Base-by-base conservation (phyloP, 2,329 filamentous ascomycete genomes). In the Cryphonectria nitschkei region DNA sequence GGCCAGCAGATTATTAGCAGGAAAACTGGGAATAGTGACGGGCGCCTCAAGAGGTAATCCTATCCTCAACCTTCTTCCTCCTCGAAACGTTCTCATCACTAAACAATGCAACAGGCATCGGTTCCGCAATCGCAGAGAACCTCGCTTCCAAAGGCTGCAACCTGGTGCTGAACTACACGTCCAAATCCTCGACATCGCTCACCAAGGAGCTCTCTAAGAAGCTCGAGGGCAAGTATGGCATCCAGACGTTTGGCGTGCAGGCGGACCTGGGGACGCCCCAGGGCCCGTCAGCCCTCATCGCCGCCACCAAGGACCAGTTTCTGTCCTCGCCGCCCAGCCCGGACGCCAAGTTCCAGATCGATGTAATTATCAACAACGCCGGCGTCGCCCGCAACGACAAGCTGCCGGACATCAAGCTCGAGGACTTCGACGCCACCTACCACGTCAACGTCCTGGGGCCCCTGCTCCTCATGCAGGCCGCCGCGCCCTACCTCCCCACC, bases 341-440 rank as follows among this genome's bases (percentile, higher is more conserved):
- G 7, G 78, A 81, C 71, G 83, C 84, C 69, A 72, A 66, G 8
- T 88, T 94, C 78, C 88, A 91, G 76, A 86, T 97, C 77, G 93
- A 97, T 81, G 93, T 97, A 73, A 84, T 97, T 68, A 84, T 97
- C 84, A 97, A 97, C 86, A 97, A 97, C 80, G 94, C 94, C 41
- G 94, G 93, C 68, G 83, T 90, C 8, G 84, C 88, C 43, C 82
- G 87, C 54, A 95, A 96, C 81, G 87, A 90, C 75, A 79, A 83
- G 37, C 82, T 92, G 34, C 86, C 88, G 66, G 87, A 92, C 39
- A 87, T 93, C 73, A 87, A 86, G 4, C 78, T 85, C 7, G 84
- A 85, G 16, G 87, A 94, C 76, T 97, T 95, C 82, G 85, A 89
- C 60, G 83, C 86, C 75, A 89, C 92, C 70, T 97, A 93, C 83